phyloP scores from a whole-genome alignment of 257 asterid genomes.

The Solanum stenotomum region DNA sequence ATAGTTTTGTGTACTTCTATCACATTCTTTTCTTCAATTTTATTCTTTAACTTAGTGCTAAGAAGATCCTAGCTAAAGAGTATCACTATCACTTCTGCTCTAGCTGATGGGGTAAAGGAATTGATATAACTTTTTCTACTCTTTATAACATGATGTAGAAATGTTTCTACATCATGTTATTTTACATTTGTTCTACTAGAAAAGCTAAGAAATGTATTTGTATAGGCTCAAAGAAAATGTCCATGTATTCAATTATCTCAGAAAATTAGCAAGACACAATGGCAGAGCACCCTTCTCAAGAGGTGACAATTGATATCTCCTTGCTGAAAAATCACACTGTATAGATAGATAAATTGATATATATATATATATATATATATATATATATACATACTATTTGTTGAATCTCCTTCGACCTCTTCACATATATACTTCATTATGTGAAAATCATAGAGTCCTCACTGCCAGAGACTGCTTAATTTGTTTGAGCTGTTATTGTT shows the following conservation, averaged over 20 bases:
- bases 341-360: background rate
- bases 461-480: background rate
- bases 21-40: background rate
- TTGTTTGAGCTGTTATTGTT: background rate
- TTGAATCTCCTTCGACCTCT: too few relatives aligned
- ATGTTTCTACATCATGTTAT: background rate
- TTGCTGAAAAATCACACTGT: background rate
- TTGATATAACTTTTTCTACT: background rate
- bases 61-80: background rate
- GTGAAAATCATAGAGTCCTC: too few relatives aligned
- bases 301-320: background rate
- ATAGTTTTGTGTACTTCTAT: background rate
- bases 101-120: background rate
- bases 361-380: too few relatives aligned
- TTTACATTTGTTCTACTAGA: background rate
- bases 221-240: background rate
- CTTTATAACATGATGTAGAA: background rate
- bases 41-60: background rate
- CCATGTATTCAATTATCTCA: background rate
- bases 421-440: too few relatives aligned
- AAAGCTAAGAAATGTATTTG: background rate
- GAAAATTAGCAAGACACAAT: background rate
- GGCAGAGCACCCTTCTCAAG: background rate
- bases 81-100: background rate
- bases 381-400: too few relatives aligned